Evolutionary conservation across 139 green algal genomes (phyloP), one percentile per base, ranked within the genome.

Genomic region (Chlamydomonas eustigma): DNA sequence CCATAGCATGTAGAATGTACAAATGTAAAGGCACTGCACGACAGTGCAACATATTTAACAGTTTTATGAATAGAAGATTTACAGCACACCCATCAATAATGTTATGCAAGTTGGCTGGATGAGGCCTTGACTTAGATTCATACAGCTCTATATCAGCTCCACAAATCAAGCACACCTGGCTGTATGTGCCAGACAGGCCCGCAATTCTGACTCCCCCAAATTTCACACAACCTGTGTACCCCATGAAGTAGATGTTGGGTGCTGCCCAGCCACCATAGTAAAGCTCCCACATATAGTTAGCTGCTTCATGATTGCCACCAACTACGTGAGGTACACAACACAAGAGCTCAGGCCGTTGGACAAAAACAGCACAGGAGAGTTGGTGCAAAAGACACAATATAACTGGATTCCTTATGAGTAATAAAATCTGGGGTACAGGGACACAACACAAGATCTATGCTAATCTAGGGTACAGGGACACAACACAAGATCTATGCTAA

Each of bases 231-330:
- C 95, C 95, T 8, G 95, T 84, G 70, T 93, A 92, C 0, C 96
- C 96, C 58, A 99, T 37, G 86, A 94, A 99, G 73, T 92, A 98
- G 69, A 99, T 97, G 78, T 97, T 95, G 30, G 91, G 93, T 0
- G 95, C 95, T 1, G 88, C 96, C 92, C 91, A 99, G 37, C 96
- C 96, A 30, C 96, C 96, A 78, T 97, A 92, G 85, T 93, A 95
- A 39, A 99, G 88, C 85, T 99, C 96, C 88, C 89, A 94, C 39
- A 99, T 79, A 81, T 99, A 86, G 86, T 97, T 97, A 51, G 88
- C 80, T 0, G 94, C 96, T 83, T 99, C 96, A 80, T 99, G 96
- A 83, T 99, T 99, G 64, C 96, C 96, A 37, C 96, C 96, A 39
- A 99, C 92, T 97, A 85, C 52, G 63, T 71, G 63, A 35, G 63